Evolutionary conservation across 805 yeast species (phyloP), one percentile per base, ranked within the genome.

Genomic region (Saccharomycopsis guyanensis): DNA sequence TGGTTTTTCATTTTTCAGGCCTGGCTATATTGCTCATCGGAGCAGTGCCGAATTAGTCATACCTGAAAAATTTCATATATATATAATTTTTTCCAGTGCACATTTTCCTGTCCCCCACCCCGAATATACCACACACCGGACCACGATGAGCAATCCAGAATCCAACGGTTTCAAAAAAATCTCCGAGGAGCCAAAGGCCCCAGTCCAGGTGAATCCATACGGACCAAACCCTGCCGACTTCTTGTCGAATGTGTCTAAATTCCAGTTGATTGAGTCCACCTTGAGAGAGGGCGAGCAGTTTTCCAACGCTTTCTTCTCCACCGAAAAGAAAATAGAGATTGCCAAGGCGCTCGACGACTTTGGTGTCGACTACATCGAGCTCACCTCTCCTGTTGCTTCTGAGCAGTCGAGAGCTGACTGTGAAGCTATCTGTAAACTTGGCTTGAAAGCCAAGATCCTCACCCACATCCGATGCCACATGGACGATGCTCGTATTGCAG

Each of bases 221-320:
- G 98, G 95, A 15, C 94, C 96, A 56, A 85, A 91, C 63, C 97
- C 97, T 48, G 79, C 86, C 44, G 98, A 91, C 70, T 89, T 69
- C 64, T 68, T 91, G 50, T 86, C 96, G 24, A 91, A 91, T 63
- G 97, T 91, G 31, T 73, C 82, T 54, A 80, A 76, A 56, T 91
- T 89, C 70, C 88, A 91, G 72, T 66, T 91, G 59, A 91, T 91
- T 61, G 98, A 91, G 70, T 86, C 96, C 31, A 91, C 98, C 3
- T 73, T 91, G 49, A 80, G 98, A 71, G 98, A 91, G 70, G 98
- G 98, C 65, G 98, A 91, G 69, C 98, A 91, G 68, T 91, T 91
- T 63, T 97, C 97, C 60, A 91, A 91, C 62, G 95, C 98, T 3
- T 93, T 91, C 68, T 91, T 91, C 72, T 71, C 80, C 57, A 86